These are phyloP conservation scores for Didymella exigua DNA, from an alignment of 2,329 filamentous ascomycete species.

Conservation along the genomic window DNA sequence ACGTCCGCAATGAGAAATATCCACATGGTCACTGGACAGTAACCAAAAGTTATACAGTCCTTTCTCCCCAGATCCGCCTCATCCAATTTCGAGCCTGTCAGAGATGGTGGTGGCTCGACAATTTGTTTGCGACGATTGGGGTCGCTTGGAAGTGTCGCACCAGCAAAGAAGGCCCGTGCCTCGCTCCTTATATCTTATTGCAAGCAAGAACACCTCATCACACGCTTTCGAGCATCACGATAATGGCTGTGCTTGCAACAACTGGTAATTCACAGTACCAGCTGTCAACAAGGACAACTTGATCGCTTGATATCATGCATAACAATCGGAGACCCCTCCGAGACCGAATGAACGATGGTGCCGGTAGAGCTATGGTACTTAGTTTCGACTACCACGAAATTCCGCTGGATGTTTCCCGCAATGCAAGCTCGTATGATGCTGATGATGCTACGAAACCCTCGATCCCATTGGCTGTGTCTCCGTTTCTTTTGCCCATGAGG, in stretches of 20 bases:
- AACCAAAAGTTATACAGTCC: not conserved
- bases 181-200: constrained; percentile 27
- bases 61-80: not conserved
- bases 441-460: not conserved
- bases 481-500: not conserved
- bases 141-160: constrained; percentile 22
- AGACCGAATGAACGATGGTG: too few species aligned
- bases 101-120: constrained; percentile 33
- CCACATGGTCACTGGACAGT: not conserved
- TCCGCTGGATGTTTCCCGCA: not conserved
- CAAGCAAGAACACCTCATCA: constrained; percentile 8
- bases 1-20: not conserved
- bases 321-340: too few species aligned
- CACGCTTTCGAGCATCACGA: not conserved
- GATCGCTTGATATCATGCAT: too few species aligned
- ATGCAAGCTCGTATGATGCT: too few species aligned
- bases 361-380: too few species aligned
- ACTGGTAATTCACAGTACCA: too few species aligned
- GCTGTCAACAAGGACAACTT: not conserved
- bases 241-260: not conserved
- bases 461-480: not conserved
- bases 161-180: constrained; percentile 31
- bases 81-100: constrained; percentile 10
- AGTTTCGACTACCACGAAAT: not conserved
- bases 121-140: constrained; percentile 17